These are phyloP conservation scores for Ballota nigra DNA, from an alignment of 257 asterid species.

Conservation along the genomic window DNA sequence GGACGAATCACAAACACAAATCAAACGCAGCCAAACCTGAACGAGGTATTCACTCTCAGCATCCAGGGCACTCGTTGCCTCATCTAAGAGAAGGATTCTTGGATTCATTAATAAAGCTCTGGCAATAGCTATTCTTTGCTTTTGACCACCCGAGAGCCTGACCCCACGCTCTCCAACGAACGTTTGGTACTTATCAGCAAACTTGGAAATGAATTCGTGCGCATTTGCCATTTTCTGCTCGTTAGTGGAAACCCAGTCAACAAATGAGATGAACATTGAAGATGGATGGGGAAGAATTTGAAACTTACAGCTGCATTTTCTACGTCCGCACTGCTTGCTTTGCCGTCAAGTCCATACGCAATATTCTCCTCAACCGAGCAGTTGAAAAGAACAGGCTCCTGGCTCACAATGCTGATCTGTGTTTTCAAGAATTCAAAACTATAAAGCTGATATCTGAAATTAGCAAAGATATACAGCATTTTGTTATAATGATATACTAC, in stretches of 20 bases:
- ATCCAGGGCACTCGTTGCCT: slow-evolving; percentile 85
- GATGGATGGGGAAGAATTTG: not conserved
- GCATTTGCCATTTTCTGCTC: slow-evolving; percentile 88
- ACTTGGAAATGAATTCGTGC: slow-evolving; percentile 62
- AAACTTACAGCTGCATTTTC: slow-evolving; percentile 80
- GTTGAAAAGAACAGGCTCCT: slow-evolving; percentile 85
- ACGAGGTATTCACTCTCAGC: slow-evolving; percentile 86
- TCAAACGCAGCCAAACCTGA: slow-evolving; percentile 42
- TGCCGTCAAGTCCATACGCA: slow-evolving; percentile 74
- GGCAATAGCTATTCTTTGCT: slow-evolving; percentile 85
- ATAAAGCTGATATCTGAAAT: not conserved
- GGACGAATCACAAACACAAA: not conserved
- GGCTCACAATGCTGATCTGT: slow-evolving; percentile 89
- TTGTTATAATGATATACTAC: not conserved
- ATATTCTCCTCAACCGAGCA: slow-evolving; percentile 84
- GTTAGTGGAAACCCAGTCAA: slow-evolving; percentile 13
- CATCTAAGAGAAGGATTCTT: slow-evolving; percentile 68
- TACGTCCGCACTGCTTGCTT: slow-evolving; percentile 59
- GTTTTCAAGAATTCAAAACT: slow-evolving; percentile 14
- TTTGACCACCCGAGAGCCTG: slow-evolving; percentile 89
- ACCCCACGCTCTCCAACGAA: slow-evolving; percentile 81
- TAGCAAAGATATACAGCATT: not conserved
- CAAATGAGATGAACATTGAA: not conserved
- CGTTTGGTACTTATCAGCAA: slow-evolving; percentile 67
- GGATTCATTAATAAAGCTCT: slow-evolving; percentile 83